Conservation (phyloP, 495 filamentous ascomycete genomes). For the Poronia punctata region DNA sequence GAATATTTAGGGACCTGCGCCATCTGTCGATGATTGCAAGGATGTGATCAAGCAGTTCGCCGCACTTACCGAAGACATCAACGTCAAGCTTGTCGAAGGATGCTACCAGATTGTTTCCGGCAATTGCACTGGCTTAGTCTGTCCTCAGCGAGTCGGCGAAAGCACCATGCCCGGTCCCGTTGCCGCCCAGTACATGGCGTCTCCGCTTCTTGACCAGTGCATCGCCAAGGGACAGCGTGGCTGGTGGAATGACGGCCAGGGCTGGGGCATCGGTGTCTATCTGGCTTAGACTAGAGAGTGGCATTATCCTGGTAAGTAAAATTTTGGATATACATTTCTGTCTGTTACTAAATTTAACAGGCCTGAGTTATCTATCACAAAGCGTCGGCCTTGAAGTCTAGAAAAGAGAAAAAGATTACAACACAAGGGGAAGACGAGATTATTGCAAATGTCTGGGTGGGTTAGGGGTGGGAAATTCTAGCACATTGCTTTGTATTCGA, state of each 20-base stretch:
- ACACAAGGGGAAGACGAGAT: too few relatives aligned
- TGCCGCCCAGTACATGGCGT: conserved; percentile 19
- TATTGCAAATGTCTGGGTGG: too few relatives aligned
- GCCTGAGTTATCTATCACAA: too few relatives aligned
- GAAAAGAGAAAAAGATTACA: too few relatives aligned
- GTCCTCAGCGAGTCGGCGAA: conserved; percentile 18
- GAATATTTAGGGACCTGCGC: conserved; percentile 14
- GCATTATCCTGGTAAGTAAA: too few relatives aligned
- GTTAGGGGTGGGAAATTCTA: too few relatives aligned
- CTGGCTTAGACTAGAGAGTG: conserved; percentile 20
- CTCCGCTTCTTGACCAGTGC: conserved; percentile 19
- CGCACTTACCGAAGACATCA: conserved; percentile 15
- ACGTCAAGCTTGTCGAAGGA: conserved; percentile 20
- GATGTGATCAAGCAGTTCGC: conserved; percentile 15
- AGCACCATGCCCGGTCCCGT: conserved; percentile 17
- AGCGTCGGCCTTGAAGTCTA: too few relatives aligned
- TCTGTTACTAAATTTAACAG: too few relatives aligned
- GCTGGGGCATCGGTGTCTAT: conserved; percentile 20
- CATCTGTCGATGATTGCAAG: conserved; percentile 21
- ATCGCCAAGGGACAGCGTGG: conserved; percentile 23
- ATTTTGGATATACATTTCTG: too few relatives aligned
- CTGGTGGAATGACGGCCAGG: conserved; percentile 21
- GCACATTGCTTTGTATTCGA: too few relatives aligned
- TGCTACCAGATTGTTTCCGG: conserved; percentile 18
- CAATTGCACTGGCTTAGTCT: conserved; percentile 24